phyloP scores from a whole-genome alignment of 2,329 filamentous ascomycete species.

The Aspergillus pseudoterreus region DNA sequence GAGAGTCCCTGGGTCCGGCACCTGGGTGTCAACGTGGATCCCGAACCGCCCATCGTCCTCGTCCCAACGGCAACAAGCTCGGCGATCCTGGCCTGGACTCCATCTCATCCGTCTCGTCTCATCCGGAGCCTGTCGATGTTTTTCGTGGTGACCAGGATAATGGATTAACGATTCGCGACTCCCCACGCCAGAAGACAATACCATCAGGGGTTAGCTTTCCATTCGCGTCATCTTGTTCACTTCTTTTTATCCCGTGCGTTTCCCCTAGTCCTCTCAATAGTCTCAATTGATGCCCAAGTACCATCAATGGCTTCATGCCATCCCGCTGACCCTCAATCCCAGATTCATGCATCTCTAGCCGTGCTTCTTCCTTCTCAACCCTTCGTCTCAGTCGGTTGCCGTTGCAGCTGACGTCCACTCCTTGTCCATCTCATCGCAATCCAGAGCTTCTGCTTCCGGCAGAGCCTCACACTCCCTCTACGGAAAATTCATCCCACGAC shows the following conservation, averaged over 20 bases:
- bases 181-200: background rate
- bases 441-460: background rate
- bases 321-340: background rate
- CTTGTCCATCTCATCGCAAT: constrained; percentile 11
- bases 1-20: constrained; percentile 10
- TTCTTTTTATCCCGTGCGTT: constrained; percentile 1
- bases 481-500: background rate
- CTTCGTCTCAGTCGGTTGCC: constrained; percentile 11
- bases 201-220: background rate
- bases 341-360: constrained; percentile 10
- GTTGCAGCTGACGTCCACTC: constrained; percentile 21
- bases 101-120: background rate
- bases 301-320: no score
- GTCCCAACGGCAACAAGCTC: constrained; percentile 4
- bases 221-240: background rate
- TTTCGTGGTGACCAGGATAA: no score
- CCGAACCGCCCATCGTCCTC: background rate
- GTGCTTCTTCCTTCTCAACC: constrained; percentile 6
- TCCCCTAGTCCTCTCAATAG: no score
- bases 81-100: constrained; percentile 1
- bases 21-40: constrained; percentile 15
- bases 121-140: no score
- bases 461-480: background rate
- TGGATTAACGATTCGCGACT: background rate
- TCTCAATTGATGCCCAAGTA: no score